A percentile compares a stretch with the other conserved stretches of the same genome.
Evolutionary conservation across 2,329 filamentous ascomycete species (phyloP).

Genomic region (Curvularia hawaiiensis): DNA sequence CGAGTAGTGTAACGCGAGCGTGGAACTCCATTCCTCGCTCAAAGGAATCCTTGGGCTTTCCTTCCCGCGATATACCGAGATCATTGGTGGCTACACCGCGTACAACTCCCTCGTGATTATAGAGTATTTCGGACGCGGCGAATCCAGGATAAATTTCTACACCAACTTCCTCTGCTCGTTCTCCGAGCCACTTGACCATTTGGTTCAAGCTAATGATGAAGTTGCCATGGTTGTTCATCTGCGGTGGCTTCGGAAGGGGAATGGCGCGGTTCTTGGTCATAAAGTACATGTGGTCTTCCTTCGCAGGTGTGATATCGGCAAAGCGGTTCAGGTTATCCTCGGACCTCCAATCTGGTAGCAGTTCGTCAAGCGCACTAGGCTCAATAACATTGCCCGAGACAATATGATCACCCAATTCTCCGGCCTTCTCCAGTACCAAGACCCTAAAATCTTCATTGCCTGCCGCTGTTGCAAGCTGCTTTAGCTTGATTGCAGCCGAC

Average conservation of each 20-base stretch:
- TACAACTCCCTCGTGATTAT: constrained; percentile 83
- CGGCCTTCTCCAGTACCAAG: constrained; percentile 90
- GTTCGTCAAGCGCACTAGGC: constrained; percentile 83
- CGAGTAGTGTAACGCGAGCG: constrained; percentile 87
- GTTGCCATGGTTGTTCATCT: constrained; percentile 98
- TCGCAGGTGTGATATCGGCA: constrained; percentile 83
- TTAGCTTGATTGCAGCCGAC: constrained; percentile 89
- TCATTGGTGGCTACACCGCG: constrained; percentile 96
- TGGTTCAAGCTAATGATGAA: constrained; percentile 97
- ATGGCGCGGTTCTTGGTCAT: constrained; percentile 80
- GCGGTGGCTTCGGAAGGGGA: constrained; percentile 85
- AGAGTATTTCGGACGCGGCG: constrained; percentile 90
- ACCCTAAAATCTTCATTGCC: constrained; percentile 97
- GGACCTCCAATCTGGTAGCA: constrained; percentile 91
- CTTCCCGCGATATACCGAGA: constrained; percentile 79
- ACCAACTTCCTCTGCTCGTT: constrained; percentile 93
- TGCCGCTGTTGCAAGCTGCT: constrained; percentile 92
- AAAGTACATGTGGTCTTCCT: constrained; percentile 88
- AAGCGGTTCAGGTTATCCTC: constrained; percentile 89
- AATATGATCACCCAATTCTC: constrained; percentile 93
- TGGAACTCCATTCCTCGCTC: constrained; percentile 99
- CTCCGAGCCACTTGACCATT: constrained; percentile 93
- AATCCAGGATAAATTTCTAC: constrained; percentile 98
- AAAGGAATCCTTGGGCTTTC: constrained; percentile 86
- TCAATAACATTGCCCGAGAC: constrained; percentile 95